Base-by-base conservation (phyloP, 352 stramenopile genomes). In the Phytophthora citrophthora region DNA sequence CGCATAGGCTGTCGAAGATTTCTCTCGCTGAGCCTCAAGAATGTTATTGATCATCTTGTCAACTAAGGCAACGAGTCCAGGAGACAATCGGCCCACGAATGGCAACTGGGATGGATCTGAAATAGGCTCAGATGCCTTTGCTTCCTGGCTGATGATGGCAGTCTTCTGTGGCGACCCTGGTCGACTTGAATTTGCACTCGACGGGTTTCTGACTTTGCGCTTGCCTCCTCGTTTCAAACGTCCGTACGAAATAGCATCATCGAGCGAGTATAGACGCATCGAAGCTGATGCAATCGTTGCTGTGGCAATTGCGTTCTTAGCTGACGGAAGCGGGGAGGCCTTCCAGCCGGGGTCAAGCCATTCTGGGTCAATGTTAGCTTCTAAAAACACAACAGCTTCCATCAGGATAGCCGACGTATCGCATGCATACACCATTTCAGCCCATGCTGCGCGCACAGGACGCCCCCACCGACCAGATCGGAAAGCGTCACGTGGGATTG, bases 341-440 rank as follows among this genome's bases (percentile, higher is more conserved):
- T 91, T 93, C 82, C 82, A 95, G 26, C 74, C 75, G 3, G 83
- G 69, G 54, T 95, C 88, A 11, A 95, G 70, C 78, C 80, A 93
- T 39, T 95, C 88, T 6, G 57, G 72, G 40, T 95, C 88, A 43
- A 95, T 67, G 26, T 79, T 88, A 4, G 79, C 81, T 59, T 95
- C 88, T 20, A 95, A 61, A 18, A 88, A 82, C 27, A 95, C 66
- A n/a, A 85, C 77, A 10, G 76, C 83, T 43, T 93, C 81, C 53
- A 94, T 63, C 7, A 95, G 47, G 34, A 59, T 54, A 10, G 67
- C 53, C 0, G 83, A 75, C 1, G 58, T 74, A 20, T 89, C 79
- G 13, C 80, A 88, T 4, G 83, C 60, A 45, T 81, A 87, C 4
- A 93, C 77, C 68, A 89, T 79, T 36, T 96, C 88, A 8, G 81